These are phyloP conservation scores for Monosporascus sp. DNA, from an alignment of 2,329 filamentous ascomycete genomes.

Conservation along the genomic window DNA sequence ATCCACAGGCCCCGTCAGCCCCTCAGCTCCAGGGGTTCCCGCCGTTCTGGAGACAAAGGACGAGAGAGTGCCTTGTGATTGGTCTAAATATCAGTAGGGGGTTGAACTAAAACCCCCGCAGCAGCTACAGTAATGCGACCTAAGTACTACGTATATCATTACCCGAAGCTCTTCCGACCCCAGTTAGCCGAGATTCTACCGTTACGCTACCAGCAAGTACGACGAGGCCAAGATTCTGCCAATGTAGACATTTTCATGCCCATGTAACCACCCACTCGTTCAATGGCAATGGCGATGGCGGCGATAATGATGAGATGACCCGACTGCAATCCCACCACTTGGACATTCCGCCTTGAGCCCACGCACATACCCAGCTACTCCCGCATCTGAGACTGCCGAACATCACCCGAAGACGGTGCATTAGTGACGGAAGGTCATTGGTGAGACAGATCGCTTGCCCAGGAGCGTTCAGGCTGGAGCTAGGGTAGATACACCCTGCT, in stretches of 20 bases:
- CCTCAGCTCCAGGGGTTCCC: not conserved
- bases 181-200: no score
- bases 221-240: not conserved
- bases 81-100: not conserved
- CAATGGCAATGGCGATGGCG: not conserved
- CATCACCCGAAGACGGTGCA: not conserved
- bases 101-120: not conserved
- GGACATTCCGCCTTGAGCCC: not conserved
- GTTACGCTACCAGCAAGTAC: no score
- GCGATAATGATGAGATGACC: not conserved
- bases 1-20: not conserved
- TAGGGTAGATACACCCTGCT: not conserved
- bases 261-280: not conserved
- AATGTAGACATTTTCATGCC: not conserved
- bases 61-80: not conserved
- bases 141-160: not conserved
- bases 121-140: not conserved
- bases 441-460: no score
- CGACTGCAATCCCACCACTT: not conserved
- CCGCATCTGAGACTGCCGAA: not conserved
- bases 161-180: not conserved
- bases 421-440: no score
- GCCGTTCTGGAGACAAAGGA: not conserved
- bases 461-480: not conserved
- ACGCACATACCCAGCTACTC: not conserved